Conservation (phyloP, 1,139 yeast species). For the Yamadazyma sp. region DNA sequence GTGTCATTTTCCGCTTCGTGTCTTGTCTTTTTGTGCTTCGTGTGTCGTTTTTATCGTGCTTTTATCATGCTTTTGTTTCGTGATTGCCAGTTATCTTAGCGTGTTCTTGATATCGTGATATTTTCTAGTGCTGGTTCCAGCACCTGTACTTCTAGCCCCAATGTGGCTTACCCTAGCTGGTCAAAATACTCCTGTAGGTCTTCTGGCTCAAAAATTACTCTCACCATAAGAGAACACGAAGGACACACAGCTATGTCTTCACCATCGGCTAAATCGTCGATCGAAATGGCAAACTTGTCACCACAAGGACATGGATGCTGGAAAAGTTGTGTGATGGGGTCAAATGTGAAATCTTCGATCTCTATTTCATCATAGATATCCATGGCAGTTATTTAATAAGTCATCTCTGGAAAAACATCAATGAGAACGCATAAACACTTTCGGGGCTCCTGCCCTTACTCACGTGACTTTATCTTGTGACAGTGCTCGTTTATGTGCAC, state of each 20-base stretch:
- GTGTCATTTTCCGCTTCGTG: too few species aligned
- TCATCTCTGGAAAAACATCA: neutral
- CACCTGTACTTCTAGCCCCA: neutral
- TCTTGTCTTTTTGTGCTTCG: neutral
- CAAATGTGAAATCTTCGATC: conserved; percentile 94
- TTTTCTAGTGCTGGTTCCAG: too few species aligned
- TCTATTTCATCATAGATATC: conserved; percentile 91
- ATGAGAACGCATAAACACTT: neutral
- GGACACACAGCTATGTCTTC: conserved; percentile 97
- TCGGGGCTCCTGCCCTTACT: conserved; percentile 5
- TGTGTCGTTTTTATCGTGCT: too few species aligned
- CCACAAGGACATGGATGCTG: conserved; percentile 99
- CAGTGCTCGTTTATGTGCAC: neutral
- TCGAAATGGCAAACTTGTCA: conserved; percentile 81
- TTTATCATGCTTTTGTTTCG: too few species aligned
- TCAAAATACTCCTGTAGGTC: conserved; percentile 39
- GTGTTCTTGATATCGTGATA: too few species aligned
- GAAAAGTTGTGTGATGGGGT: conserved; percentile 74
- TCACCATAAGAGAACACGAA: conserved; percentile 89
- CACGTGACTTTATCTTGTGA: neutral
- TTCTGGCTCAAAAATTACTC: conserved; percentile 76
- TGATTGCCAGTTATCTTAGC: too few species aligned
- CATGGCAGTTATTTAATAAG: conserved; percentile 20
- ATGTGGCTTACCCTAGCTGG: conserved; percentile 14
- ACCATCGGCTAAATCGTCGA: conserved; percentile 87